Base-by-base conservation (phyloP, 1,284 basidiomycete species). In the Puccinia polysora region DNA sequence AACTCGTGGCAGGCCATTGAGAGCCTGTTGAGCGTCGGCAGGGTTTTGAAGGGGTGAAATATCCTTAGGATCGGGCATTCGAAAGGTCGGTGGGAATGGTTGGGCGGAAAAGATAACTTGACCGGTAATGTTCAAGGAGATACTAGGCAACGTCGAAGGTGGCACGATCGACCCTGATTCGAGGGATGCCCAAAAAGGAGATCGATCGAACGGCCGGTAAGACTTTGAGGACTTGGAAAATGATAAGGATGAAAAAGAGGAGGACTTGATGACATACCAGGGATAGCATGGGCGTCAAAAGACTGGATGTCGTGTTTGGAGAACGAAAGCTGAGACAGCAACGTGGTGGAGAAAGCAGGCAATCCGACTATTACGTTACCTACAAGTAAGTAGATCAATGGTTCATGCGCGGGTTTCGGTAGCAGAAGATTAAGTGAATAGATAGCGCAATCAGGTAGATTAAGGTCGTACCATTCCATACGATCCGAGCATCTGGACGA, bases 301-400 rank as follows among this genome's bases (percentile, higher is more conserved):
- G 65, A 69, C 45, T 69, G 65, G 14, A 69, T 56, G 58, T 69
- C 65, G 49, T 69, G 65, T 47, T 59, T 69, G 23, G 65, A 59
- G 45, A 58, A 69, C 36, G 65, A 55, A 25, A 69, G 52, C 59
- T 69, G 53, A 36, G 50, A 55, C 10, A 69, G 15, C 20, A 69
- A 59, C 7, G 40, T 43, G 8, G 40, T 43, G 45, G 55, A 58
- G 40, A 69, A 59, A 1, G 40, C 40, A 12, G 50, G 38, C 50
- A 59, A 18, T 6, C 43, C 55, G 2, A 20, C 5, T 32, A 69
- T 58, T 15, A 55, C 53, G 45, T 69, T 69, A n/a, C 65, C 65
- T 69, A 34, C 4, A 32, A 52, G 25, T 23, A 64, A 45, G 28
- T 20, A 4, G 6, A 50, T 53, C 23, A 65, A 30, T 43, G 12